Evolutionary conservation across 2,329 filamentous ascomycete genomes (phyloP).

Genomic region (Sarocladiaceae sp.): DNA sequence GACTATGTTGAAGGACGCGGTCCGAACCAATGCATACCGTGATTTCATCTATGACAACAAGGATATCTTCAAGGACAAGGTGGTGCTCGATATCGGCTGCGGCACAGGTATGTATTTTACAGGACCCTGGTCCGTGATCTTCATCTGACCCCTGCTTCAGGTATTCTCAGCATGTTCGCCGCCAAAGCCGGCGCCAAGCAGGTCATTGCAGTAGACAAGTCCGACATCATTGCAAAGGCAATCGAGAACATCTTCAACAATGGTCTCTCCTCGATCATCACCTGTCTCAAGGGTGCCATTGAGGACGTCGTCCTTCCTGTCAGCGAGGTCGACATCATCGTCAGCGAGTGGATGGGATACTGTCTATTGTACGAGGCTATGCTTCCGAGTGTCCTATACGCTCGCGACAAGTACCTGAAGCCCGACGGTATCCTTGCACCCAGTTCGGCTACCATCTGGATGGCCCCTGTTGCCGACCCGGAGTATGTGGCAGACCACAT

Average conservation of each 20-base stretch:
- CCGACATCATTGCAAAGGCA: conserved; percentile 82
- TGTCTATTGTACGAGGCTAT: conserved; percentile 91
- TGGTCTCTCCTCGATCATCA: conserved; percentile 68
- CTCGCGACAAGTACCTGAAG: conserved; percentile 80
- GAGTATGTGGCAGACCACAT: conserved; percentile 76
- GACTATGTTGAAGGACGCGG: conserved; percentile 87
- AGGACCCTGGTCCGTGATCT: background rate
- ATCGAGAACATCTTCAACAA: conserved; percentile 82
- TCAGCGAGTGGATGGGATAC: conserved; percentile 98
- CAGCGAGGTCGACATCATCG: conserved; percentile 83
- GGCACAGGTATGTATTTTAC: conserved; percentile 51
- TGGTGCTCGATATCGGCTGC: conserved; percentile 87
- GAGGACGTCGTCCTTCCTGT: conserved; percentile 81
- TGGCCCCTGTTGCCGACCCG: conserved; percentile 74
- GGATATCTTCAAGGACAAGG: conserved; percentile 78
- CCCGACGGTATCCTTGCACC: conserved; percentile 81
- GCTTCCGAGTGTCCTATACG: conserved; percentile 87
- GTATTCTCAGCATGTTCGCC: conserved; percentile 92
- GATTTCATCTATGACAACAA: conserved; percentile 96
- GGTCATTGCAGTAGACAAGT: conserved; percentile 90
- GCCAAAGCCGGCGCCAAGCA: conserved; percentile 81
- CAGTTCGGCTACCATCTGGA: conserved; percentile 75
- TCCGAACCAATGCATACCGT: conserved; percentile 87
- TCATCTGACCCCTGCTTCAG: conserved; percentile 27
- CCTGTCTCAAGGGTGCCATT: conserved; percentile 77